Evolutionary conservation across 2,329 filamentous ascomycete species (phyloP), one percentile per base, ranked within the genome.

Genomic region (Thielaviopsis ethacetica): DNA sequence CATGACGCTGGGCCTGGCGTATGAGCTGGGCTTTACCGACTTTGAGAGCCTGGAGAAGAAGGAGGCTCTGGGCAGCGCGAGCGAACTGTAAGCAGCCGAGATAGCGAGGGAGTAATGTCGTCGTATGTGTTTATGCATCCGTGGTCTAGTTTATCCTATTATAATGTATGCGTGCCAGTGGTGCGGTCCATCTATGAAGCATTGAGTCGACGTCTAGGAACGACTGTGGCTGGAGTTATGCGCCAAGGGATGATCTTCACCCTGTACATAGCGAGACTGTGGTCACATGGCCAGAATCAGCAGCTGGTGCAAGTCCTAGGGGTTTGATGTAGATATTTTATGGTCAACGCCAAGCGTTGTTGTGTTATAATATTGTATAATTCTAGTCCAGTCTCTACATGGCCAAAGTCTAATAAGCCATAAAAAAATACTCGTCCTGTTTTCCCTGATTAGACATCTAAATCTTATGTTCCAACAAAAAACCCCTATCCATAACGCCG

Each of bases 21-120:
- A 76, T 57, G 75, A 78, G 68, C 65, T 77, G 38, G 71, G 85
- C 2, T 87, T 88, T 72, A 83, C 86, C 7, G 75, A 85, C 62
- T 84, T 88, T 64, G 71, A 76, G 60, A 72, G 69, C 63, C 51
- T 59, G 53, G 59, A 61, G 59, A 19, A 30, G 10, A 62, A 62
- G 62, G 63, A 67, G 57, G 60, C 49, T 27, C 57, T n/a, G n/a
- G 38, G 61, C 17, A 62, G 65, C 47, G 59, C 50, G n/a, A 50
- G 58, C 49, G 70, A 71, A 63, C 62, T 71, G 60, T 72, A 64
- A 53, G 27, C 22, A 27, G 24, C 13, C 26, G 17, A 3, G 52
- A 10, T 10, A 38, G 26, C 27, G 17, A 21, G 26, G 52, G 12
- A 9, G 27, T 19, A 34, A 44, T 44, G 38, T 44, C 13, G 38